phyloP scores from a whole-genome alignment of 2,329 filamentous ascomycete species.

The Aspergillus sp. region DNA sequence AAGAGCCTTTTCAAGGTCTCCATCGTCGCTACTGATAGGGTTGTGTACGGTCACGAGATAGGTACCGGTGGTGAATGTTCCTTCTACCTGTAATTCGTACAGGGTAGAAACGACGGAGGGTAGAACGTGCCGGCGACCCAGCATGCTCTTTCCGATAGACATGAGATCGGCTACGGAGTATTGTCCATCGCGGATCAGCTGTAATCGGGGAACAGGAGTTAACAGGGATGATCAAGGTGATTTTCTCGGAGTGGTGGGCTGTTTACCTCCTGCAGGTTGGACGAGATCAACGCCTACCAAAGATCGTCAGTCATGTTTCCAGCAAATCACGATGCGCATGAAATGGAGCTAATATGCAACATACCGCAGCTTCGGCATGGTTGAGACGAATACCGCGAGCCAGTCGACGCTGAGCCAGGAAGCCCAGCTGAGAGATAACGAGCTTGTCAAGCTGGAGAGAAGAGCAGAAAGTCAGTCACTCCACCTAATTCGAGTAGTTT shows the following conservation, averaged over 20 bases:
- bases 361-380: conserved; percentile 80
- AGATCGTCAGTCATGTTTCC: conserved; percentile 11
- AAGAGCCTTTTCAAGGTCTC: conserved; percentile 79
- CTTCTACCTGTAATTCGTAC: conserved; percentile 86
- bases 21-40: conserved; percentile 82
- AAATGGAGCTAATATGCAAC: conserved; percentile 12
- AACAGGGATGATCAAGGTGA: not conserved
- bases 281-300: conserved; percentile 63
- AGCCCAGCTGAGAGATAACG: conserved; percentile 82
- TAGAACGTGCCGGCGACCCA: conserved; percentile 87
- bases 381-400: conserved; percentile 87
- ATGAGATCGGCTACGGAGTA: conserved; percentile 93
- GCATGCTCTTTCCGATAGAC: conserved; percentile 85
- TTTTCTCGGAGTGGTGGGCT: not conserved
- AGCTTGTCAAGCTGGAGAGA: conserved; percentile 84
- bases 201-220: conserved; percentile 3
- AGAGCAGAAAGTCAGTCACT: conserved; percentile 5
- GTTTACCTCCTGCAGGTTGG: conserved; percentile 78
- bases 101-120: conserved; percentile 79
- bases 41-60: conserved; percentile 94
- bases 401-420: conserved; percentile 82
- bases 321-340: not conserved
- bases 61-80: conserved; percentile 85
- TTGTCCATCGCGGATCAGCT: conserved; percentile 86
- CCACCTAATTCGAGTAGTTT: not conserved